Evolutionary conservation across 805 yeast genomes (phyloP), one percentile per base, ranked within the genome.

Genomic region (Deakozyma indianensis): DNA sequence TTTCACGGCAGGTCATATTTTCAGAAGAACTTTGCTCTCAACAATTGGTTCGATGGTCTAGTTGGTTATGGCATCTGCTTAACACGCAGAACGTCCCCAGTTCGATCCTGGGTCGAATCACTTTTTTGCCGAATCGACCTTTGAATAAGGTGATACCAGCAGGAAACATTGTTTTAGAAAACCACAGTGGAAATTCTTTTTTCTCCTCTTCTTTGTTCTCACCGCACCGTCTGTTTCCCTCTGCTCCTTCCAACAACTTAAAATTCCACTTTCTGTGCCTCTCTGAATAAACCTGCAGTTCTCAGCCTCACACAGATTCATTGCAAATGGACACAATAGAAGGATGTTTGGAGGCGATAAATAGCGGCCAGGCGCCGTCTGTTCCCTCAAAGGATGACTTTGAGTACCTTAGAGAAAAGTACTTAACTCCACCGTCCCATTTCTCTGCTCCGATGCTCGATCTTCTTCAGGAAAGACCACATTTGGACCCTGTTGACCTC

Each of bases 61-160:
- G 96, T 87, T 70, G 96, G 96, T 87, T 78, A 88, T 88, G 96
- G 95, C 96, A 83, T 84, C 92, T 87, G 96, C 96, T 85, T 88
- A 86, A 88, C 96, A 88, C 96, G 96, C 95, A 86, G 92, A 84
- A 84, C 87, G 96, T 90, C 96, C 96, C 96, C 96, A 87, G 96
- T 90, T 90, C 96, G 96, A 90, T 86, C 96, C 96, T 88, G 96
- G 96, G 96, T 87, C 83, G 80, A 85, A 82, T 86, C 96, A 87
- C 55, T 61, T 62, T 61, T 70, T 68, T 25, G n/a, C n/a, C n/a
- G n/a, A n/a, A n/a, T n/a, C n/a, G n/a, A n/a, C n/a, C n/a, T n/a
- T n/a, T n/a, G n/a, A n/a, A n/a, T n/a, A n/a, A n/a, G n/a, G n/a
- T n/a, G n/a, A n/a, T n/a, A n/a, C n/a, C n/a, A n/a, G n/a, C n/a